These are phyloP conservation scores for Pisolithus sp. DNA, from an alignment of 768 basidiomycete species.

Conservation along the genomic window DNA sequence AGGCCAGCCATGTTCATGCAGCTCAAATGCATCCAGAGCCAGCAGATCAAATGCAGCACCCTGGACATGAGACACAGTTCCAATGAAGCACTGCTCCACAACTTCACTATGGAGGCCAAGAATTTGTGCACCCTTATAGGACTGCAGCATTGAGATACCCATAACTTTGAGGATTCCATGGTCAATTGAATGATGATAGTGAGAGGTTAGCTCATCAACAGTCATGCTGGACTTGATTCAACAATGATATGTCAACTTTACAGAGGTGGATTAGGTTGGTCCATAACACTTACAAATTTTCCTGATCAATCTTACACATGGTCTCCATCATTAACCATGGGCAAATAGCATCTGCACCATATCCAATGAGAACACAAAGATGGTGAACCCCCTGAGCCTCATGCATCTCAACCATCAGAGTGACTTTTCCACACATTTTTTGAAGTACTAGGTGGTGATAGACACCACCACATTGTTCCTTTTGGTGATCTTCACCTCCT, in stretches of 20 bases:
- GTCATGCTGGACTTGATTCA: slow-evolving; percentile 81
- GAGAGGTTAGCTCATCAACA: slow-evolving; percentile 66
- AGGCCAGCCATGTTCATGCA: slow-evolving; percentile 97
- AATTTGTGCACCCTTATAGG: slow-evolving; percentile 98
- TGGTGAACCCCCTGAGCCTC: slow-evolving; percentile 98
- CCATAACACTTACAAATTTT: slow-evolving; percentile 69
- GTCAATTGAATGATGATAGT: slow-evolving; percentile 83
- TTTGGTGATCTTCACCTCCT: no score
- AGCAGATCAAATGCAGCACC: slow-evolving; percentile 94
- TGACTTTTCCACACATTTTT: slow-evolving; percentile 92
- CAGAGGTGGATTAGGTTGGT: neutral
- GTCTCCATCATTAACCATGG: slow-evolving; percentile 95
- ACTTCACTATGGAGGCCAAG: slow-evolving; percentile 92
- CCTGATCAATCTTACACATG: slow-evolving; percentile 84
- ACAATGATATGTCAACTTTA: slow-evolving; percentile 10
- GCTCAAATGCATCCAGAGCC: slow-evolving; percentile 96
- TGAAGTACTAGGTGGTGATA: slow-evolving; percentile 88
- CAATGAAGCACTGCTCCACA: slow-evolving; percentile 85
- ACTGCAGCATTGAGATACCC: slow-evolving; percentile 96
- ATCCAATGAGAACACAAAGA: slow-evolving; percentile 91
- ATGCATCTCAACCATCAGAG: slow-evolving; percentile 93
- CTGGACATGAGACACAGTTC: slow-evolving; percentile 93
- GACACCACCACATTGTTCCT: slow-evolving; percentile 68
- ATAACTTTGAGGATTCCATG: slow-evolving; percentile 98
- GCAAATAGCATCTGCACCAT: slow-evolving; percentile 95